A percentile compares a stretch with the other conserved stretches of the same genome.
phyloP scores from a whole-genome alignment of 192 early-diverging fungal genomes.

The Coemansia sp. region DNA sequence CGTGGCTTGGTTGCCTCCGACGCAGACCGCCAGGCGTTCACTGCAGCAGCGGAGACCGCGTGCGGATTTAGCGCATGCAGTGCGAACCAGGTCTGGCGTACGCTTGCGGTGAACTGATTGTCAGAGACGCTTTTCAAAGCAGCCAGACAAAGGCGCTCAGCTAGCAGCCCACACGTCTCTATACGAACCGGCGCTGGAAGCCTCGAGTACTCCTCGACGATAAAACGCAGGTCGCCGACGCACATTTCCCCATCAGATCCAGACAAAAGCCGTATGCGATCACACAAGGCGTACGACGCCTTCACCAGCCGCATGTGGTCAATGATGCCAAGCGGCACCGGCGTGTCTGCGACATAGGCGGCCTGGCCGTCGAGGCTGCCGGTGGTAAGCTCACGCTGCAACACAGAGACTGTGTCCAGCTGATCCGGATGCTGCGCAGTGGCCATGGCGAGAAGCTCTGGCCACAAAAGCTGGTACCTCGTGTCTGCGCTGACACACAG shows the following conservation, averaged over 20 bases:
- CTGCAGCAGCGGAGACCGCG: conserved; percentile 30
- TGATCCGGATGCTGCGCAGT: conserved; percentile 50
- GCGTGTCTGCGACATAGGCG: not conserved
- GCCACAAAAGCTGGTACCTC: conserved; percentile 44
- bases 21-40: conserved; percentile 31
- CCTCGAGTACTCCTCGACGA: conserved; percentile 17
- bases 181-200: conserved; percentile 36
- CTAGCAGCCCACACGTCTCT: conserved; percentile 26
- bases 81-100: conserved; percentile 39
- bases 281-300: not conserved
- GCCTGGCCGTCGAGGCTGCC: not conserved
- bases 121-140: conserved; percentile 9
- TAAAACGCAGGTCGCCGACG: conserved; percentile 6
- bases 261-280: not conserved
- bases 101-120: conserved; percentile 23
- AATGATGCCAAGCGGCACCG: not conserved
- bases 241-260: not conserved
- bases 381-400: conserved; percentile 31
- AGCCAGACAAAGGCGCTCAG: conserved; percentile 21
- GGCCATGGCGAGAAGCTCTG: conserved; percentile 48
- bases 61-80: conserved; percentile 39
- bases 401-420: conserved; percentile 34
- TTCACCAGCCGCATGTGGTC: not conserved
- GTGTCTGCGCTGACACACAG: conserved; percentile 16
- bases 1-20: conserved; percentile 30